Evolutionary conservation across 805 yeast genomes (phyloP), one percentile per base, ranked within the genome.

Genomic region (Saccharomycopsis oosterbeekiorum): DNA sequence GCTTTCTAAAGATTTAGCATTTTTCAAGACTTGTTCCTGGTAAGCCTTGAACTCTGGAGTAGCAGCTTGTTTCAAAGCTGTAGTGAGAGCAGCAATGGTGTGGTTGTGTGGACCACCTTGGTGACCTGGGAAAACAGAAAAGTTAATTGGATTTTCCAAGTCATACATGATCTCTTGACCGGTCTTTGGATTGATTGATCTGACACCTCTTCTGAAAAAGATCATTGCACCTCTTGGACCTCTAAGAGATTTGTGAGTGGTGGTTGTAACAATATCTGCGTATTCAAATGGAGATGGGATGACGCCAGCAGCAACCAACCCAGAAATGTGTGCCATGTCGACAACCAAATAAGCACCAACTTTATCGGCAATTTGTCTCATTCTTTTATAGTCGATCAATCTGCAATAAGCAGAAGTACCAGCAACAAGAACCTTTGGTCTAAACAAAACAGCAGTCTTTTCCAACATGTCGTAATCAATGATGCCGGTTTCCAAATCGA

Each of bases 21-120:
- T 93, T 67, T 82, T 80, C 60, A 93, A 82, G 36, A 93, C 96
- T 67, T 83, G 82, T 71, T 82, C 76, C 77, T 93, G 98, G 78
- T 93, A 93, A 69, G 83, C 80, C 73, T 82, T 86, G 79, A 85
- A 93, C 74, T 89, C 97, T 43, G 96, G 96, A 56, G 93, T 80
- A 59, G 83, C 78, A 61, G 97, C 92, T 79, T 93, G 98, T 72
- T 89, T 89, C 70, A 93, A 82, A 43, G 98, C 98, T 62, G 91
- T 93, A 39, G 98, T 96, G 68, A 93, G 80, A 21, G 98, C 98
- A 66, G 97, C 84, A 71, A 93, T 93, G 69, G 98, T 93, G 77
- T 93, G 97, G 79, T 93, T 93, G 76, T 93, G 98, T 68, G 99
- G 99, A 72, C 99, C 99, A 80, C 99, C 99, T 80, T 93, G 99